Evolutionary conservation across 768 basidiomycete species (phyloP).

Genomic region (Rhodotorula kratochvilovae): DNA sequence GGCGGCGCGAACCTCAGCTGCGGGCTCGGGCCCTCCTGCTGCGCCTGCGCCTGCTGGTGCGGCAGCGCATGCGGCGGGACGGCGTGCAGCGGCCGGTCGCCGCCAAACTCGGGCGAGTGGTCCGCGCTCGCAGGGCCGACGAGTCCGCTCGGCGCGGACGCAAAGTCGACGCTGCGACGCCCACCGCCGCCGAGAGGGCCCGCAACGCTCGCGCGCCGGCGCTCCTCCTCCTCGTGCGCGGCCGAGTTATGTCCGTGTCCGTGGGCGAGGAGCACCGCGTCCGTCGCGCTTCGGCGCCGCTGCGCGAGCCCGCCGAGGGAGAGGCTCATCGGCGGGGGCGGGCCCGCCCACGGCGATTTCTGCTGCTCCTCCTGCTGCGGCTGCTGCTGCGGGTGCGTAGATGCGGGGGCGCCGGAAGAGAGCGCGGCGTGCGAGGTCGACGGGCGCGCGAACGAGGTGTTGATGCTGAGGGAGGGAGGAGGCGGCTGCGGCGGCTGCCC

Average conservation of each 20-base stretch:
- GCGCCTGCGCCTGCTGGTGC: too few species aligned
- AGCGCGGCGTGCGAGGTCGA: slow-evolving; percentile 15
- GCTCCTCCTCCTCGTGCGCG: neutral
- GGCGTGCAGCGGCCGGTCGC: neutral
- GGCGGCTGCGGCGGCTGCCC: slow-evolving; percentile 6
- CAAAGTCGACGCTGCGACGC: neutral
- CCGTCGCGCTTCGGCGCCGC: neutral
- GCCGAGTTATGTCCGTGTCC: too few species aligned
- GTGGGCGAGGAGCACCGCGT: neutral
- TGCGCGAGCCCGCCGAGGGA: slow-evolving; percentile 5
- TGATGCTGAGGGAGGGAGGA: neutral
- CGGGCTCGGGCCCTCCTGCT: neutral
- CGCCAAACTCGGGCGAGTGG: neutral
- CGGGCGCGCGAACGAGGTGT: neutral
- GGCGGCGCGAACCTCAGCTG: neutral
- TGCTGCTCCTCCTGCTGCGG: too few species aligned
- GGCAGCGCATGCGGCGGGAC: too few species aligned
- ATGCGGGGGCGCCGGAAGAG: neutral
- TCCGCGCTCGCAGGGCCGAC: slow-evolving; percentile 3
- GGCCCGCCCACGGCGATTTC: slow-evolving; percentile 11
- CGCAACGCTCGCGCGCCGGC: neutral
- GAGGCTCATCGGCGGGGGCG: slow-evolving; percentile 8
- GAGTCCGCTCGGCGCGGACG: neutral
- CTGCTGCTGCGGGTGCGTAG: too few species aligned
- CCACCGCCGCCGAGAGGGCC: neutral